Percentiles rank a stretch among this genome's conserved stretches.
These are phyloP conservation scores for Epichloe gansuensis DNA, from an alignment of 2,329 filamentous ascomycete species.

Conservation along the genomic window DNA sequence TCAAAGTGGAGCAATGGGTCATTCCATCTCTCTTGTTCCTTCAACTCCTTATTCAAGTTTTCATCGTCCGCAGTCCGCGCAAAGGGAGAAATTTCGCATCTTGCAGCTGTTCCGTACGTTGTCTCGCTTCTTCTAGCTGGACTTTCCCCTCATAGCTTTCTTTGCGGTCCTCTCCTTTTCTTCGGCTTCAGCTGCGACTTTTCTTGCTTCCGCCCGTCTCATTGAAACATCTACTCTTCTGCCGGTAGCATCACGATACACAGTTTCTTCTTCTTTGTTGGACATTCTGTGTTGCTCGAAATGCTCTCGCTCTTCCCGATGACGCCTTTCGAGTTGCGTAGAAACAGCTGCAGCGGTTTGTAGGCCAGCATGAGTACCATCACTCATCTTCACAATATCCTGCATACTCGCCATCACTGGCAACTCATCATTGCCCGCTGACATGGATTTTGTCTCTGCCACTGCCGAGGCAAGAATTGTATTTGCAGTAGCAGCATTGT, in stretches of 20 bases:
- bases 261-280: constrained; percentile 58
- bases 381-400: constrained; percentile 60
- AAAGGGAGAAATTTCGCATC: constrained; percentile 76
- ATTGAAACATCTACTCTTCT: constrained; percentile 88
- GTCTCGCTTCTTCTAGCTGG: constrained; percentile 57
- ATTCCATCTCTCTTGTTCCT: constrained; percentile 71
- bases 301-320: constrained; percentile 47
- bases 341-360: constrained; percentile 74
- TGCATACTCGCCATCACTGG: constrained; percentile 33
- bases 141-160: constrained; percentile 71
- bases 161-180: constrained; percentile 57
- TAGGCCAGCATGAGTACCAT: constrained; percentile 75
- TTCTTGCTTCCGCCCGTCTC: constrained; percentile 77
- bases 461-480: constrained; percentile 64
- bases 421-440: constrained; percentile 35
- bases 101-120: constrained; percentile 54
- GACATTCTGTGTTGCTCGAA: constrained; percentile 33
- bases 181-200: constrained; percentile 51
- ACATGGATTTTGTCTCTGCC: constrained; percentile 47
- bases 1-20: constrained; percentile 84
- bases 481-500: constrained; percentile 50
- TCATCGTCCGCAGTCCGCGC: constrained; percentile 74
- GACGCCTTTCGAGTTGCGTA: constrained; percentile 53
- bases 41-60: constrained; percentile 74
- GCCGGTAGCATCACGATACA: constrained; percentile 90